These are phyloP conservation scores for Collybia mongolica DNA, from an alignment of 768 basidiomycete genomes.

Conservation along the genomic window DNA sequence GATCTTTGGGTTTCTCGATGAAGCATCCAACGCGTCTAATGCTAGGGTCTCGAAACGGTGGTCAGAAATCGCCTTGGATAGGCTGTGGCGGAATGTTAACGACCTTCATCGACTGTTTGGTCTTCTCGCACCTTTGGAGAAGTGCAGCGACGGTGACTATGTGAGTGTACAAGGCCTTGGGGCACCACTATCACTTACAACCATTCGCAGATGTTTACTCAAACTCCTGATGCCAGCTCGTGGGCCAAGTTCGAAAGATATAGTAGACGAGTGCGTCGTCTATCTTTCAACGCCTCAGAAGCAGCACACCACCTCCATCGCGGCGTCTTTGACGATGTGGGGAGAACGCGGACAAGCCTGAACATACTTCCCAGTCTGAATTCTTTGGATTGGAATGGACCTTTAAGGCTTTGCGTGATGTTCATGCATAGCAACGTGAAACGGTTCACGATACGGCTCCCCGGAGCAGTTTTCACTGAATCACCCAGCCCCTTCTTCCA, in stretches of 20 bases:
- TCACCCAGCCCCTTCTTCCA: slow-evolving; percentile 27
- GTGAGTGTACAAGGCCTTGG: slow-evolving; percentile 8
- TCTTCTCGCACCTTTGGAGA: slow-evolving; percentile 44
- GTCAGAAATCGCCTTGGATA: slow-evolving; percentile 56
- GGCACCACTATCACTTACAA: not conserved
- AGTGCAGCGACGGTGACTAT: slow-evolving; percentile 18
- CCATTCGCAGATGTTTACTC: slow-evolving; percentile 35
- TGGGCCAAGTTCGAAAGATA: slow-evolving; percentile 60
- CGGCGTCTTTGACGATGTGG: slow-evolving; percentile 52
- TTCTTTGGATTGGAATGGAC: slow-evolving; percentile 45
- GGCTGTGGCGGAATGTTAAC: slow-evolving; percentile 56
- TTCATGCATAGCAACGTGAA: slow-evolving; percentile 60
- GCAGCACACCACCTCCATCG: slow-evolving; percentile 22
- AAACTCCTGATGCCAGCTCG: slow-evolving; percentile 41
- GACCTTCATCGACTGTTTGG: slow-evolving; percentile 44
- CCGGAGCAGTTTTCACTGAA: not conserved
- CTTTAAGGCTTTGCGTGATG: slow-evolving; percentile 34
- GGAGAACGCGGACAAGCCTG: slow-evolving; percentile 50
- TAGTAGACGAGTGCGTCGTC: slow-evolving; percentile 42
- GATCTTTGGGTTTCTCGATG: slow-evolving; percentile 49
- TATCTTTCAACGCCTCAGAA: slow-evolving; percentile 24
- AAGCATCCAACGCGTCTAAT: slow-evolving; percentile 36
- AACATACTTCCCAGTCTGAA: slow-evolving; percentile 56
- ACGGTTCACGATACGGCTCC: slow-evolving; percentile 16
- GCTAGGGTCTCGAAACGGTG: slow-evolving; percentile 58